A percentile compares a stretch with the other conserved stretches of the same genome.
phyloP scores from a whole-genome alignment of 2,329 filamentous ascomycete genomes.

The Ophiobolus disseminans region DNA sequence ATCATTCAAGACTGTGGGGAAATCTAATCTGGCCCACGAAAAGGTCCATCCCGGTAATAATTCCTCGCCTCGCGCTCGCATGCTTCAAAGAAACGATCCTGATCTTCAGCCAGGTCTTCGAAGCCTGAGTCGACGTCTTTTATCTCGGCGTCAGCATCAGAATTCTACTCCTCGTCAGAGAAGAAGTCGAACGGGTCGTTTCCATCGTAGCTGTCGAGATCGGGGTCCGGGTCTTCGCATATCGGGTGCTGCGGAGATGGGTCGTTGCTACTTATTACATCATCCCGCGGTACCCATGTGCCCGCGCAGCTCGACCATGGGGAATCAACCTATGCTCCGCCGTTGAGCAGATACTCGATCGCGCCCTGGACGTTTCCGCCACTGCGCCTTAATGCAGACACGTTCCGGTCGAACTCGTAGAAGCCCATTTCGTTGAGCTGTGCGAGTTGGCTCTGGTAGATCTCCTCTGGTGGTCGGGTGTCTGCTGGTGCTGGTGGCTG shows the following conservation, averaged over 20 bases:
- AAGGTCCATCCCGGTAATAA: no score
- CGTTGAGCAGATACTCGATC: constrained; percentile 70
- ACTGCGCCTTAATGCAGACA: constrained; percentile 83
- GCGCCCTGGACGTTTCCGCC: constrained; percentile 95
- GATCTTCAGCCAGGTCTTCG: no score
- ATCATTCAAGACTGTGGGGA: no score
- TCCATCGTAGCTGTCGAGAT: constrained; percentile 13
- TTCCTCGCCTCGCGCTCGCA: no score
- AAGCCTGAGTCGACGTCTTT: no score
- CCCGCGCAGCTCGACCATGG: no score
- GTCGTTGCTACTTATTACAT: no score
- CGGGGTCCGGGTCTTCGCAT: neutral
- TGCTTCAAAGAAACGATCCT: no score
- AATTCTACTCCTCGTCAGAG: neutral
- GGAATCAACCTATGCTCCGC: constrained; percentile 31
- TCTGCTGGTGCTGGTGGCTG: constrained; percentile 68
- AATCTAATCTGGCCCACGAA: no score
- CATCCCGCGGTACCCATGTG: no score
- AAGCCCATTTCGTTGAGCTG: constrained; percentile 99
- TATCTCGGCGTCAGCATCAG: no score
- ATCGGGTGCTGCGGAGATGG: no score
- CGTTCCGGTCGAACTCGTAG: constrained; percentile 92
- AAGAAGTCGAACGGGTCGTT: constrained; percentile 2
- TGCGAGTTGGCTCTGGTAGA: constrained; percentile 86
- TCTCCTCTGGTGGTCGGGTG: constrained; percentile 88